Conservation (phyloP, 306 rosid species). For the Trifolium pratense region DNA sequence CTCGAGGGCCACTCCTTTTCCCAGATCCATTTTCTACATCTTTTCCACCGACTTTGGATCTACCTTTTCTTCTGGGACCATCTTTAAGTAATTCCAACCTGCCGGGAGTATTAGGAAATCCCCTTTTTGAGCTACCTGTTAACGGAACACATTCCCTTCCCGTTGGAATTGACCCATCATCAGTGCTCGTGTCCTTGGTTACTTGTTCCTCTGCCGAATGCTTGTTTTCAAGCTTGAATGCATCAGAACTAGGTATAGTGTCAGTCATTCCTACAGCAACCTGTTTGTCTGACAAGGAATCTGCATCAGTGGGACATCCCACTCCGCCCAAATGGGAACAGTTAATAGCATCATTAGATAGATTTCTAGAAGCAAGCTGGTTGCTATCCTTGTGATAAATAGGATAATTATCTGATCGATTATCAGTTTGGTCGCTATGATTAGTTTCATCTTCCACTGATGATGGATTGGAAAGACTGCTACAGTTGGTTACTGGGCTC, state of each 20-base stretch:
- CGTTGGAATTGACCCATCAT: conserved; percentile 59
- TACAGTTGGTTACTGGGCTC: conserved; percentile 84
- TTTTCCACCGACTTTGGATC: conserved; percentile 65
- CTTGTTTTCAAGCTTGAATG: conserved; percentile 55
- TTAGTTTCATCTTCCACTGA: conserved; percentile 95
- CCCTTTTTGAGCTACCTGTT: conserved; percentile 60
- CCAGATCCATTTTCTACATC: conserved; percentile 66
- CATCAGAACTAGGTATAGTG: conserved; percentile 52
- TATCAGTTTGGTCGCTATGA: conserved; percentile 63
- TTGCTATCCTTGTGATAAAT: conserved; percentile 58
- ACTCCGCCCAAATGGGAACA: conserved; percentile 46
- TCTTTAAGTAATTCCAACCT: conserved; percentile 73
- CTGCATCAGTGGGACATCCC: conserved; percentile 51
- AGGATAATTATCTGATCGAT: conserved; percentile 59
- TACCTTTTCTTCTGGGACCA: conserved; percentile 66
- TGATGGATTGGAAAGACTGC: conserved; percentile 94
- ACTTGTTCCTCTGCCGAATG: conserved; percentile 57
- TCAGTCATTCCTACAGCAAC: conserved; percentile 42
- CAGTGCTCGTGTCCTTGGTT: conserved; percentile 64
- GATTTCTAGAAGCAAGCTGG: conserved; percentile 52
- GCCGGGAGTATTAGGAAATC: conserved; percentile 86
- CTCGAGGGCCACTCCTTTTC: conserved; percentile 70
- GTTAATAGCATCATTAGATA: conserved; percentile 55
- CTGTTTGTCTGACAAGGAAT: conserved; percentile 69
- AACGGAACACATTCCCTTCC: conserved; percentile 69